A percentile compares a stretch with the other conserved stretches of the same genome.
These are phyloP conservation scores for Symbiodinium pilosum DNA, from an alignment of 73 alveolate genomes.

Conservation along the genomic window DNA sequence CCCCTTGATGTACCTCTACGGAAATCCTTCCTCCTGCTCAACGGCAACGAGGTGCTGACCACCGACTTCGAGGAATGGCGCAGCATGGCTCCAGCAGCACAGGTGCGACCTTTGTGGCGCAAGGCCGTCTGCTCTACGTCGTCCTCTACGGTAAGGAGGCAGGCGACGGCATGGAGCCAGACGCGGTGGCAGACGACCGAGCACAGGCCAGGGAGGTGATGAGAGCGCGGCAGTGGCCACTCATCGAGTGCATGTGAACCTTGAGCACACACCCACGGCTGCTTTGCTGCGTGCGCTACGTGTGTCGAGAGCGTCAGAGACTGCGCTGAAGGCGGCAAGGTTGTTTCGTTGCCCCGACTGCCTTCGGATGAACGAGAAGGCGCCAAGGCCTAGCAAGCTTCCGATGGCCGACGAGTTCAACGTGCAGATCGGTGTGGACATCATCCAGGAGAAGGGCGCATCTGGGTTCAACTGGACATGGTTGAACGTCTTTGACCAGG, in stretches of 20 bases:
- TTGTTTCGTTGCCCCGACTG: background rate
- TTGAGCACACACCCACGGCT: background rate
- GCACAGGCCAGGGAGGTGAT: no score
- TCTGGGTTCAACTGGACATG: no score
- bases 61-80: slow-evolving; percentile 30
- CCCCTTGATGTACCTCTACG: slow-evolving; percentile 8
- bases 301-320: background rate
- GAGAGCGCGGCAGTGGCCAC: no score
- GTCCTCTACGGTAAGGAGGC: background rate
- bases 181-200: no score
- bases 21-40: background rate
- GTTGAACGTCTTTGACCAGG: no score
- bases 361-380: no score
- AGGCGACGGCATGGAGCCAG: no score
- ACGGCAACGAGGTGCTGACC: background rate
- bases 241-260: background rate
- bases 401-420: no score
- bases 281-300: background rate
- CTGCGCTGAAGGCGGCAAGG: background rate
- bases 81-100: background rate
- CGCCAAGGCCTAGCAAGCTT: no score
- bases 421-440: no score
- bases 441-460: no score
- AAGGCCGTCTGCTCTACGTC: background rate
- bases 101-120: slow-evolving; percentile 2